Base-by-base conservation (phyloP, 305 asterid genomes). In the Fraxinus angustifolia region DNA sequence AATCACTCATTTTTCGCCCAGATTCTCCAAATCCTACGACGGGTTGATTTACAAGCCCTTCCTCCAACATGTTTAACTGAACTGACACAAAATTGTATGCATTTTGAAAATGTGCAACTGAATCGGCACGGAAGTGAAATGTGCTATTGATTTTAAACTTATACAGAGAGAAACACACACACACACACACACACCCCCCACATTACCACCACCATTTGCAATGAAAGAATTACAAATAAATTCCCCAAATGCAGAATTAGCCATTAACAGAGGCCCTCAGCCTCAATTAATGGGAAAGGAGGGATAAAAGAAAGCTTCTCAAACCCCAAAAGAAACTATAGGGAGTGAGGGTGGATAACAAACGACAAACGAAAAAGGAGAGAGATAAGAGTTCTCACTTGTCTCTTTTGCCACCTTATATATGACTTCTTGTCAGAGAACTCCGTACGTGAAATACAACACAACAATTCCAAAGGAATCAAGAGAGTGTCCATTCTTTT, bases 391-490 rank as follows among this genome's bases (percentile, higher is more conserved):
- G 78, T 68, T 83, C 90, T 88, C 88, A 96, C 99, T 89, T 96
- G 99, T 94, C 99, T 93, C 86, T 96, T 96, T 88, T 93, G 98
- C 99, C 99, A 96, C 87, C 93, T 92, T 83, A 96, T 92, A 81
- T 96, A 96, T 58, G 98, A 84, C 85, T 94, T 96, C 91, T 94
- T 96, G 88, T 96, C 99, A 6, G 99, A 90, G 83, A 96, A 94
- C 78, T 96, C 98, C 3, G 97, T 89, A 35, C 98, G 94, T 73
- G 99, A 94, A 86, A 96, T 93, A 89, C 99, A 94, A 81, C 97
- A 94, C 81, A 96, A 83, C 84, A 96, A 82, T 83, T 96, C 99
- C 90, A 96, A 83, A 2, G 99, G 99, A 76, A 96, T 91, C 90
- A 96, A 84, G 83, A 96, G 88, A 82, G 97, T 84, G 82, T 96